Conservation (phyloP, 2,329 filamentous ascomycete species). For the Falciphora oryzae region DNA sequence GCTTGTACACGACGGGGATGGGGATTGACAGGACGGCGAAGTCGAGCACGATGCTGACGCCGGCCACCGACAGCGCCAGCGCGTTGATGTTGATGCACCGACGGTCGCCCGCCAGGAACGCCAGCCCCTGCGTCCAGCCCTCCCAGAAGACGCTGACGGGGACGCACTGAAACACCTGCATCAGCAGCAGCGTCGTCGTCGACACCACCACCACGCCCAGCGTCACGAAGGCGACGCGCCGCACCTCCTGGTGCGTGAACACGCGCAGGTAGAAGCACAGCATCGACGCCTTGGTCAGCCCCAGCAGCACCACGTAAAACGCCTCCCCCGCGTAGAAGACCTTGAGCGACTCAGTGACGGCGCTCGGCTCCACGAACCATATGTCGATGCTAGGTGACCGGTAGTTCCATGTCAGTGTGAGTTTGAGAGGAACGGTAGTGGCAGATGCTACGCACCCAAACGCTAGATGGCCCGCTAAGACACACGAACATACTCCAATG, state of each 20-base stretch:
- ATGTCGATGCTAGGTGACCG: slow-evolving; percentile 31
- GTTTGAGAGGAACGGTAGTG: neutral
- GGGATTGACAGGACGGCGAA: slow-evolving; percentile 28
- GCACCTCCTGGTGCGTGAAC: slow-evolving; percentile 27
- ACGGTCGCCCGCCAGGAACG: slow-evolving; percentile 24
- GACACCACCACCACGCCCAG: slow-evolving; percentile 23
- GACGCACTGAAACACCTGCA: slow-evolving; percentile 31
- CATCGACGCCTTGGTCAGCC: slow-evolving; percentile 26
- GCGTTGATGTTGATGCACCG: slow-evolving; percentile 28
- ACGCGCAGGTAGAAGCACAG: slow-evolving; percentile 29
- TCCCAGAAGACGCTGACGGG: slow-evolving; percentile 28
- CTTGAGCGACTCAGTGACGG: slow-evolving; percentile 25
- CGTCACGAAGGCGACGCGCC: slow-evolving; percentile 17
- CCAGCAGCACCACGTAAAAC: slow-evolving; percentile 26
- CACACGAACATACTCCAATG: neutral
- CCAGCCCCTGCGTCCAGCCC: slow-evolving; percentile 28
- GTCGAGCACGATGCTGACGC: slow-evolving; percentile 29
- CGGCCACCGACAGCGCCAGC: slow-evolving; percentile 25
- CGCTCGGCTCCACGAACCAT: slow-evolving; percentile 26
- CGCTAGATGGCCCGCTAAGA: slow-evolving; percentile 7
- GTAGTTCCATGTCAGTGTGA: slow-evolving; percentile 18
- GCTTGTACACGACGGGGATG: slow-evolving; percentile 25
- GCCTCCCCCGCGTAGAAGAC: slow-evolving; percentile 29
- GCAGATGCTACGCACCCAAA: neutral
- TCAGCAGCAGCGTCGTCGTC: slow-evolving; percentile 23